Conservation (phyloP, 164 flowering plant species). For the grape (Vitis vinifera) region DNA sequence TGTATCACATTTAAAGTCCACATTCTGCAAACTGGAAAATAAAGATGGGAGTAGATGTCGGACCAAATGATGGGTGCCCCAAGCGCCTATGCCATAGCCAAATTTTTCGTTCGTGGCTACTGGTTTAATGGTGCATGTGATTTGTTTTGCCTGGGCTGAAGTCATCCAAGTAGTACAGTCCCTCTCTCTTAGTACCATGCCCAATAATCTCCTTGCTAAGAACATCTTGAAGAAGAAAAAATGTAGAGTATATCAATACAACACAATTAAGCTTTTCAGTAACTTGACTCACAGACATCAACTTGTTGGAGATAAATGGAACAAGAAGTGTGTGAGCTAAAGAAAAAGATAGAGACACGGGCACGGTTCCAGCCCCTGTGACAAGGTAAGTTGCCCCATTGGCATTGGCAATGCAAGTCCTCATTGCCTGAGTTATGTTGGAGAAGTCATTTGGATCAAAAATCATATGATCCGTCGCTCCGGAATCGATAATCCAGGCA, state of each 20-base stretch:
- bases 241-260: no score
- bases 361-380: constrained; percentile 1
- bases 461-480: neutral
- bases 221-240: no score
- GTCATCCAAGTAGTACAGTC: no score
- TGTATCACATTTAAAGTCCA: constrained; percentile 8
- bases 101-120: neutral
- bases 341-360: neutral
- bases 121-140: constrained; percentile 1
- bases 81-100: constrained; percentile 5
- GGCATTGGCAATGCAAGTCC: constrained; percentile 6
- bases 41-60: constrained; percentile 1
- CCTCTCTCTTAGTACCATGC: no score
- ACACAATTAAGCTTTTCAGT: no score
- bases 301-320: neutral
- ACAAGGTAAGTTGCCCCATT: constrained; percentile 9
- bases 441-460: neutral
- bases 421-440: neutral
- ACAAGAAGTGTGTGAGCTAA: constrained; percentile 7
- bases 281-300: no score
- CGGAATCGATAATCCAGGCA: neutral
- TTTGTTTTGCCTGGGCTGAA: neutral
- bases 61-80: constrained; percentile 10
- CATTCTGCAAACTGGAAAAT: constrained; percentile 3
- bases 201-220: no score